Percentiles rank a stretch among this genome's conserved stretches.
phyloP scores from a whole-genome alignment of 2,329 filamentous ascomycete genomes.

The Fusarium haematococcum region DNA sequence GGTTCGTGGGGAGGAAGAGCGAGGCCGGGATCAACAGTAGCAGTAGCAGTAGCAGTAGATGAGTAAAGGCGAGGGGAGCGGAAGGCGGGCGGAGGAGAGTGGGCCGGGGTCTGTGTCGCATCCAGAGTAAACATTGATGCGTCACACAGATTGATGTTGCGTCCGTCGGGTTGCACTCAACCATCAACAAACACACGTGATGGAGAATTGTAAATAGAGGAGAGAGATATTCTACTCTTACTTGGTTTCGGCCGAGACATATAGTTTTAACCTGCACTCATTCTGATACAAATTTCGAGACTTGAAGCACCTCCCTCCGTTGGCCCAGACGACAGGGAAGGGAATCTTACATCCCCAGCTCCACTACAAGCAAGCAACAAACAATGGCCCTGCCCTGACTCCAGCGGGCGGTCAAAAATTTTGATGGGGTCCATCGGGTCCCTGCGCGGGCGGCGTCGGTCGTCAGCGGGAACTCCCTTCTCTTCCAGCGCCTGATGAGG shows the following conservation, averaged over 20 bases:
- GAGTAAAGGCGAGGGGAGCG: constrained; percentile 5
- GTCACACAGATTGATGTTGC: constrained; percentile 34
- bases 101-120: constrained; percentile 32
- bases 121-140: constrained; percentile 41
- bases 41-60: background rate
- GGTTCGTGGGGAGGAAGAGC: constrained; percentile 4
- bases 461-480: constrained; percentile 33
- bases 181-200: constrained; percentile 32
- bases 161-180: background rate
- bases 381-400: constrained; percentile 16
- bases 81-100: constrained; percentile 33
- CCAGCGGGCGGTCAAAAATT: constrained; percentile 26
- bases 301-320: constrained; percentile 8
- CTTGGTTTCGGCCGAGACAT: background rate
- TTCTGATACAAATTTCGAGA: background rate
- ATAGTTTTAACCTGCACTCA: background rate
- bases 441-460: constrained; percentile 2
- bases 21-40: constrained; percentile 9
- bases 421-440: constrained; percentile 17
- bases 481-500: constrained; percentile 28
- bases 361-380: background rate
- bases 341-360: constrained; percentile 1
- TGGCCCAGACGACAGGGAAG: constrained; percentile 28
- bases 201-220: background rate
- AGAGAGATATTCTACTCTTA: background rate